Base-by-base conservation (phyloP, 2,329 filamentous ascomycete species). In the Neofusicoccum sp. region DNA sequence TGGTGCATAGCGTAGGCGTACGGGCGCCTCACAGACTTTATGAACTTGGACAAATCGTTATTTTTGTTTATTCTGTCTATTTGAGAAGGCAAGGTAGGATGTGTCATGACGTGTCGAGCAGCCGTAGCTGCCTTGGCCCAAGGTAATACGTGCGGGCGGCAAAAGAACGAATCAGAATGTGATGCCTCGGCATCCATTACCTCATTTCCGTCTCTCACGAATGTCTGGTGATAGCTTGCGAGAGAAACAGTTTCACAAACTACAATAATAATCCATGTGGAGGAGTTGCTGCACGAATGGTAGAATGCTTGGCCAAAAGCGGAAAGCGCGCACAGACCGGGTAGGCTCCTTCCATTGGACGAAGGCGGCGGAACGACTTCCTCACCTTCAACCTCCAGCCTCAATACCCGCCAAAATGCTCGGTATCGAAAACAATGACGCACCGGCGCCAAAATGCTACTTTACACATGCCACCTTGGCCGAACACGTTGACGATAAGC, bases 391-490 rank as follows among this genome's bases (percentile, higher is more conserved):
- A 45, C 36, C 3, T 12, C n/a, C 29, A 44, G 22, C 39, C 45
- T 41, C 36, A 12, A 4, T 1, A 44, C 28, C 16, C 37, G 9
- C 47, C 9, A 36, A 52, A 44, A 76, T 77, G 75, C 71, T 77
- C 63, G 72, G 74, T 54, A 71, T 77, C 37, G 69, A 72, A 59
- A 71, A 73, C 12, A 68, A 73, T 16, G 70, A 74, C 7, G 70
- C 71, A 29, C 69, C 74, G 48, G 70, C 76, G 43, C 80, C 85
- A 61, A 95, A 90, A 83, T 93, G 91, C 76, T 89, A 85, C 75
- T 88, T 92, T 67, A 90, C 89, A 0, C 86, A 91, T 70, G 87
- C 87, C 44, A 80, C 81, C 11, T 85, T 94, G 74, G 80, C 83
- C 31, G 80, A 82, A 34, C 89, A 91, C 77, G 80, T 94, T 48